Evolutionary conservation across 1,284 basidiomycete genomes (phyloP).

Genomic region (Ceratobasidium theobromae): DNA sequence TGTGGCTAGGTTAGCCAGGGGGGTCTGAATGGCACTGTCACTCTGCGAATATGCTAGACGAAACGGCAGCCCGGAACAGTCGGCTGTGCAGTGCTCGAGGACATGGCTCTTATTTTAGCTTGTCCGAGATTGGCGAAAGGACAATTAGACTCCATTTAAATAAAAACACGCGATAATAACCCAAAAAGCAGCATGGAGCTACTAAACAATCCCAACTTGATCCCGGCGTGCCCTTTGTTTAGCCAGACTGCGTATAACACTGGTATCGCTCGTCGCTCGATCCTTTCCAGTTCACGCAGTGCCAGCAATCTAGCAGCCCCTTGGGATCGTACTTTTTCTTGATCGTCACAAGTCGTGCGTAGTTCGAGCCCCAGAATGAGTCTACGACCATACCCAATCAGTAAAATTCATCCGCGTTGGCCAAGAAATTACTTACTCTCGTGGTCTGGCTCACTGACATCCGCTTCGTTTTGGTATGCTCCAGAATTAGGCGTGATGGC

Average conservation of each 20-base stretch:
- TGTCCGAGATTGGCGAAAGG: too few relatives aligned
- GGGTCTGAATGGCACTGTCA: neutral
- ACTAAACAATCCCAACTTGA: neutral
- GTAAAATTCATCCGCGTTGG: neutral
- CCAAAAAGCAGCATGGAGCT: neutral
- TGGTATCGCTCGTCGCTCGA: slow-evolving; percentile 13
- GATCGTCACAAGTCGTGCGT: slow-evolving; percentile 30
- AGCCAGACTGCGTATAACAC: slow-evolving; percentile 27
- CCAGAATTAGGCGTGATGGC: slow-evolving; percentile 31
- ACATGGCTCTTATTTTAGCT: too few relatives aligned
- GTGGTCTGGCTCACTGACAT: slow-evolving; percentile 33
- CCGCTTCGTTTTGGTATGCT: slow-evolving; percentile 32
- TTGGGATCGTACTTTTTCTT: slow-evolving; percentile 35
- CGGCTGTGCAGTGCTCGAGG: too few relatives aligned
- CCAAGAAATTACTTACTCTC: slow-evolving; percentile 13
- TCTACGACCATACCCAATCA: neutral
- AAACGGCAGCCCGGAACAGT: too few relatives aligned
- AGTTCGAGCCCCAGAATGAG: slow-evolving; percentile 32
- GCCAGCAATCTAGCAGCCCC: slow-evolving; percentile 25
- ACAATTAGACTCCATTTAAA: too few relatives aligned
- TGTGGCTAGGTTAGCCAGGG: too few relatives aligned
- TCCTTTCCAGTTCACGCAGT: slow-evolving; percentile 22
- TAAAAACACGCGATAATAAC: too few relatives aligned
- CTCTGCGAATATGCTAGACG: too few relatives aligned
- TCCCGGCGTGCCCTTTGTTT: neutral